A percentile compares a stretch with the other conserved stretches of the same genome.
These are phyloP conservation scores for Ceratobasidium sp. DNA, from an alignment of 1,284 basidiomycete species.

Conservation along the genomic window DNA sequence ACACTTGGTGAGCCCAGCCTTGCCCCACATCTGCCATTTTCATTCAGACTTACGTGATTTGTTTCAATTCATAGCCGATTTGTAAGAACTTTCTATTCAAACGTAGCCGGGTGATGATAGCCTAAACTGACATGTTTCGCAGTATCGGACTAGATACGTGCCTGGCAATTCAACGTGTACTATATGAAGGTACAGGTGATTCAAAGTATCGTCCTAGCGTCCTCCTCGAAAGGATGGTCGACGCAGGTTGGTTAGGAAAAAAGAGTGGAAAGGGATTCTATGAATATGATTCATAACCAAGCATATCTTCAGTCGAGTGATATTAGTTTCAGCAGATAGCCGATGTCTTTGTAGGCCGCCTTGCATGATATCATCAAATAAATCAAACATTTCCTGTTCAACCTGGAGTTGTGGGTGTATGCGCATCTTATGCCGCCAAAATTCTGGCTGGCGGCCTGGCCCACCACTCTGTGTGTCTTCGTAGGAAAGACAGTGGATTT, in stretches of 20 bases:
- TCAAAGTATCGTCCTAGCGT: constrained; percentile 97
- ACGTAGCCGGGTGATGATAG: constrained; percentile 3
- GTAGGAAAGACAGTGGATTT: neutral
- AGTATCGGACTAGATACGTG: constrained; percentile 94
- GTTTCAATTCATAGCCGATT: constrained; percentile 65
- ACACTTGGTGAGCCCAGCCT: constrained; percentile 67
- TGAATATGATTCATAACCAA: constrained; percentile 56
- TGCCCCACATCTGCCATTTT: neutral
- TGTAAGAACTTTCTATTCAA: constrained; percentile 59
- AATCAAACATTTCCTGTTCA: neutral
- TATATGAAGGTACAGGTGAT: constrained; percentile 88
- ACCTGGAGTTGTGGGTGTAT: no score
- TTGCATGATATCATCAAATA: neutral
- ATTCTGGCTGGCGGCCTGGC: no score
- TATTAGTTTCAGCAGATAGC: no score
- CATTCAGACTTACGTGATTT: neutral
- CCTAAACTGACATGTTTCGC: constrained; percentile 34
- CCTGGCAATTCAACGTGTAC: constrained; percentile 86
- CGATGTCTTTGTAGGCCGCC: no score
- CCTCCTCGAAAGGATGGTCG: constrained; percentile 92
- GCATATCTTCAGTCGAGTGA: no score
- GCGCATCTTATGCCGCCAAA: no score
- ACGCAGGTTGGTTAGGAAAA: constrained; percentile 93
- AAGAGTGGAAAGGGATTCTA: constrained; percentile 93
- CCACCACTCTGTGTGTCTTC: no score